Evolutionary conservation across 2,329 filamentous ascomycete genomes (phyloP).

Genomic region (Trichoderma sp.): DNA sequence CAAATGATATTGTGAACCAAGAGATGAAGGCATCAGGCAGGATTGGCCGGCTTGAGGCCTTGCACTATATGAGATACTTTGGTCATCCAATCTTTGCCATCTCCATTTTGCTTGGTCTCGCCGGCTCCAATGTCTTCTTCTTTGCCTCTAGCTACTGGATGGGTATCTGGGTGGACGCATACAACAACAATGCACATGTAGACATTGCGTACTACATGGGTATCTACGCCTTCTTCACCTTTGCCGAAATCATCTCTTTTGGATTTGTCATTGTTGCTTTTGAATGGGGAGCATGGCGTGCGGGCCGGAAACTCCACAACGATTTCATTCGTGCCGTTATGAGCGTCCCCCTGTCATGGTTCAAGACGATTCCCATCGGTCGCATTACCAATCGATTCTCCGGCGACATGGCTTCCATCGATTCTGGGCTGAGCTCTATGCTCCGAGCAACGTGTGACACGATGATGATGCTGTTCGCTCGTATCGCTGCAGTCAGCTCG

Average conservation of each 20-base stretch:
- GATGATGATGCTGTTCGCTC: constrained; percentile 46
- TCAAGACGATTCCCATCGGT: constrained; percentile 55
- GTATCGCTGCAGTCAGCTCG: constrained; percentile 50
- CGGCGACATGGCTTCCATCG: constrained; percentile 59
- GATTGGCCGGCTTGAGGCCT: constrained; percentile 45
- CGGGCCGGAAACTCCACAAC: constrained; percentile 54
- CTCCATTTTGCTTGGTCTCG: constrained; percentile 42
- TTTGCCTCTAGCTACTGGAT: constrained; percentile 52
- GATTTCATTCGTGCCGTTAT: constrained; percentile 55
- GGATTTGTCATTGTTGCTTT: constrained; percentile 50
- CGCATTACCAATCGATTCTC: constrained; percentile 58
- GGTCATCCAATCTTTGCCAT: constrained; percentile 49
- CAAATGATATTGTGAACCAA: constrained; percentile 49
- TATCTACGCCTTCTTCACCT: constrained; percentile 51
- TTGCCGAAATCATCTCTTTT: constrained; percentile 47
- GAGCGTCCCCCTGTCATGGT: constrained; percentile 58
- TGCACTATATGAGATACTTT: constrained; percentile 55
- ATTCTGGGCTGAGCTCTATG: constrained; percentile 49
- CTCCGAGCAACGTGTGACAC: constrained; percentile 48
- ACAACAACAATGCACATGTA: constrained; percentile 45
- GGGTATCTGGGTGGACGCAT: constrained; percentile 56
- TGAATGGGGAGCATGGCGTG: constrained; percentile 59
- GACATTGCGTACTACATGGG: constrained; percentile 55
- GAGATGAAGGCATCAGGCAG: constrained; percentile 51
- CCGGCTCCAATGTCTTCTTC: constrained; percentile 46